Evolutionary conservation across 805 yeast species (phyloP), one percentile per base, ranked within the genome.

Genomic region (Candida glaebosa): DNA sequence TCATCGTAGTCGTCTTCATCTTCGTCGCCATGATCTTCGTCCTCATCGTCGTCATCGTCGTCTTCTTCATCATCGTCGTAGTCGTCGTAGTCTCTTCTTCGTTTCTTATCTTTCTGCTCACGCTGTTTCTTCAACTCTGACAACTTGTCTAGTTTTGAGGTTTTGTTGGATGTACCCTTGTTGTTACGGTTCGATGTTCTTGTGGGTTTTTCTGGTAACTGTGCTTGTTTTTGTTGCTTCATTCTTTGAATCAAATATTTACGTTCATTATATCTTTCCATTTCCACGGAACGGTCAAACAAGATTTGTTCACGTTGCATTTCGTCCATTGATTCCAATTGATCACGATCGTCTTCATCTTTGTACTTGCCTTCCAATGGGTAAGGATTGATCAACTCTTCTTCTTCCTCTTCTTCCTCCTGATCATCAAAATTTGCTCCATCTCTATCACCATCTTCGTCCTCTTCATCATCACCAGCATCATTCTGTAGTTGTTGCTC

Each of bases 291-390:
- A 63, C 99, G 87, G 42, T 91, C 98, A 53, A 87, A 93, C 42
- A 93, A 75, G 42, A 89, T 79, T 52, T 85, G 82, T 69, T 93
- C 99, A 56, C 98, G 84, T 55, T 87, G 87, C 61, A 93, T 79
- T 70, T 93, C 99, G 42, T 91, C 95, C 81, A 93, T 75, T 37
- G 74, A 81, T 55, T 86, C 67, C 50, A 78, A 69, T 41, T 69
- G 62, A 1, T 67, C 79, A 45, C 87, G 76, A 63, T 93, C 99
- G 6, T 69, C 73, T 40, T 81, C 96, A 61, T 89, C 84, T 54
- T 82, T 86, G 69, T 82, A 93, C 56, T 87, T 88, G 5, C 96
- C 96, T 56, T 89, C 96, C 40, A 91, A 64, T 2, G 99, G 99
- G 59, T 90, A 93, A 7, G 98, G 99, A 54, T 84, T 83, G 34